Evolutionary conservation across 805 yeast genomes (phyloP).

Genomic region (Torulaspora maleeae): DNA sequence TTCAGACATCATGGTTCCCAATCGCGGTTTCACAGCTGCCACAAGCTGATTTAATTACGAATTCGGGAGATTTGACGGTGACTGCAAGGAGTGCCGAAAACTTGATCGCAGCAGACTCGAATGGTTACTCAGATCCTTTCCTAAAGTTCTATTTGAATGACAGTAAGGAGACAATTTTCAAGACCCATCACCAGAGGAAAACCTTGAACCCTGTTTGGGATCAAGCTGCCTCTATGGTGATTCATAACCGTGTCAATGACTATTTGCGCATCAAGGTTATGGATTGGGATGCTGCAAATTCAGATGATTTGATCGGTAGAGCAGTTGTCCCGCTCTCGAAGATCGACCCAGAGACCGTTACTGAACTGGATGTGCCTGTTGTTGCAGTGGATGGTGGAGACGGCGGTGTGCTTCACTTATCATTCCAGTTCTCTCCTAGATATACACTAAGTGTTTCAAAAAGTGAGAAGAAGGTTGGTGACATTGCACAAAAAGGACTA

Average conservation of each 20-base stretch:
- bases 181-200: slow-evolving; percentile 77
- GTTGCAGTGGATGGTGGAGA: slow-evolving; percentile 39
- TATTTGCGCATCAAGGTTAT: slow-evolving; percentile 51
- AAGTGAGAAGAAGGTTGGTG: slow-evolving; percentile 41
- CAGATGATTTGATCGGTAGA: slow-evolving; percentile 76
- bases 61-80: slow-evolving; percentile 66
- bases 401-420: slow-evolving; percentile 59
- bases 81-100: slow-evolving; percentile 59
- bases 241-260: slow-evolving; percentile 60
- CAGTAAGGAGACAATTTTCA: slow-evolving; percentile 51
- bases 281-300: slow-evolving; percentile 94
- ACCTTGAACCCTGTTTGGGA: slow-evolving; percentile 90
- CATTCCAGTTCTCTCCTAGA: slow-evolving; percentile 62
- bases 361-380: slow-evolving; percentile 46
- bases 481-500: slow-evolving; percentile 49
- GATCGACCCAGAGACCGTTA: slow-evolving; percentile 54
- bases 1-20: slow-evolving; percentile 79
- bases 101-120: slow-evolving; percentile 80
- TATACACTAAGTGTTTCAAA: slow-evolving; percentile 49
- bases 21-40: slow-evolving; percentile 57
- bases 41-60: slow-evolving; percentile 65
- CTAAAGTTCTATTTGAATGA: slow-evolving; percentile 65
- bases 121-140: slow-evolving; percentile 93
- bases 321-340: slow-evolving; percentile 54
- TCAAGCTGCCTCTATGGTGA: slow-evolving; percentile 54